Base-by-base conservation (phyloP, 116 monocot species). In the Iris pallida region DNA sequence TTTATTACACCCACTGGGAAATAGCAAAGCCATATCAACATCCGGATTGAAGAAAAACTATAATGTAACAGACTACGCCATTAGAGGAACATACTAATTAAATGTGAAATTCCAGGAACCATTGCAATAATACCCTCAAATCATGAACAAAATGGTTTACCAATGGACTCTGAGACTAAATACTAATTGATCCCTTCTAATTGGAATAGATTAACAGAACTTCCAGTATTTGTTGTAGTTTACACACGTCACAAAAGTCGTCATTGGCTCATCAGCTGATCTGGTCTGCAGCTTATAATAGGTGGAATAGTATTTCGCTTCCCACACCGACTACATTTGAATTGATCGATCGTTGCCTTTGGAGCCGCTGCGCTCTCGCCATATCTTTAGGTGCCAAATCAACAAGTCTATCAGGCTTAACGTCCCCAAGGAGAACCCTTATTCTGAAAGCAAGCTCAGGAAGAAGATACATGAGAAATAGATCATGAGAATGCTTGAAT, bases 151-250 rank as follows among this genome's bases (percentile, higher is more conserved):
- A 58, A 16, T 61, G 61, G 61, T 44, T 19, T 61, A 0, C n/a
- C 10, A 61, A 58, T 11, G 40, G 58, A 14, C 42, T 13, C 42
- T 61, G 44, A 4, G 43, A 2, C 61, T 42, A 61, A 30, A 61
- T 58, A 8, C 58, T 58, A 58, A n/a, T 11, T 58, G 6, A n/a
- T n/a, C 5, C 43, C 41, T 6, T 61, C 61, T n/a, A 61, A 8
- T 61, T 61, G 61, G 44, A 49, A 7, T n/a, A 53, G 54, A 51
- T 67, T 14, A 83, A 66, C 83, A 83, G 51, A 83, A 83, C 68
- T 83, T 83, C 83, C 83, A 79, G 67, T 75, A 79, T 53, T 79
- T 75, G 68, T 83, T 75, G 79, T 79, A 83, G 79, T 79, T 83
- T 14, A 79, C 83, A 5, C 83, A 83, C 0, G 83, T 83, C 8